Conservation (phyloP, 1,284 basidiomycete genomes). For the Apiotrichum montevideense region DNA sequence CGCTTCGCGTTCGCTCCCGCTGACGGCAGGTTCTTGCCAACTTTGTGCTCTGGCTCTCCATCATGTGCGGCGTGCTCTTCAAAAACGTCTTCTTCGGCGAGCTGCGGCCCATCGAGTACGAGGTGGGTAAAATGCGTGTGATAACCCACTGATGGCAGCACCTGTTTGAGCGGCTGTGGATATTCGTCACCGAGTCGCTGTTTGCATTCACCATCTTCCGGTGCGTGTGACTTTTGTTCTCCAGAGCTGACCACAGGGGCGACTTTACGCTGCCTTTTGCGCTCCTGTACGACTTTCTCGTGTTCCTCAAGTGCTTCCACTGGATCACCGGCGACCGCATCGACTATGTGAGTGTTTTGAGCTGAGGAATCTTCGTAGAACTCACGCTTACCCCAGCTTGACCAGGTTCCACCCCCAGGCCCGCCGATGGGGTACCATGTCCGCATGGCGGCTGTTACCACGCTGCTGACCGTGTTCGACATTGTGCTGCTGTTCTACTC, state of each 20-base stretch:
- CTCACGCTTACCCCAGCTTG: constrained; percentile 62
- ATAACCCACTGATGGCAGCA: constrained; percentile 50
- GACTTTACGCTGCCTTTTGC: constrained; percentile 89
- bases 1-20: neutral
- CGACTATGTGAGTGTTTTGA: constrained; percentile 67
- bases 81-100: constrained; percentile 90
- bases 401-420: constrained; percentile 83
- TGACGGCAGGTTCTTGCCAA: constrained; percentile 73
- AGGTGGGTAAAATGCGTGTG: constrained; percentile 54
- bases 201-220: constrained; percentile 95
- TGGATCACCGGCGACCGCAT: constrained; percentile 92
- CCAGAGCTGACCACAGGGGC: constrained; percentile 47
- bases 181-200: constrained; percentile 92
- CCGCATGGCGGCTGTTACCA: constrained; percentile 58
- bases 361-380: too few species aligned
- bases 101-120: constrained; percentile 80
- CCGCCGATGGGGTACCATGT: constrained; percentile 76
- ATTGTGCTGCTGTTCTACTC: constrained; percentile 34
- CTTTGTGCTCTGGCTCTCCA: constrained; percentile 71
- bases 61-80: constrained; percentile 68
- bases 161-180: constrained; percentile 92
- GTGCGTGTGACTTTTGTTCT: constrained; percentile 27
- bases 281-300: constrained; percentile 82
- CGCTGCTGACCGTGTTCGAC: constrained; percentile 35
- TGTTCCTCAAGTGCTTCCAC: constrained; percentile 96